These are phyloP conservation scores for Glonium stellatum DNA, from an alignment of 495 filamentous ascomycete species.

Conservation along the genomic window DNA sequence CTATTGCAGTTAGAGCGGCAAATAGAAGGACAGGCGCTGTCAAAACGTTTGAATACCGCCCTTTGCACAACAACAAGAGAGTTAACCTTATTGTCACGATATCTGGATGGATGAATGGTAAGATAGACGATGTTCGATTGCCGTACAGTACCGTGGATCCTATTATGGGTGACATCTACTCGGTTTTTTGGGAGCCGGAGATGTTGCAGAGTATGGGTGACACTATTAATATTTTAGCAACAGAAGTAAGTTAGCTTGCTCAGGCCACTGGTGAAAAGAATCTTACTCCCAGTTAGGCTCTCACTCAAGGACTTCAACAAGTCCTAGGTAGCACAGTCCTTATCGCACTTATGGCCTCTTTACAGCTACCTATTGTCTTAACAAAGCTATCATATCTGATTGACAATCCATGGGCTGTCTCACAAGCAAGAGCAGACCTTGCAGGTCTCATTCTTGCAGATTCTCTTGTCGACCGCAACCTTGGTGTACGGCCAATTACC, in stretches of 20 bases:
- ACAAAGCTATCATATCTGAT: slow-evolving; percentile 95
- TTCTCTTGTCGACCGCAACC: slow-evolving; percentile 83
- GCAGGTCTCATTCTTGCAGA: slow-evolving; percentile 94
- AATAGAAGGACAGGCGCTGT: slow-evolving; percentile 82
- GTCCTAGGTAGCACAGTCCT: slow-evolving; percentile 86
- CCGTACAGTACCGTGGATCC: slow-evolving; percentile 95
- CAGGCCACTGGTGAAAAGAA: neutral
- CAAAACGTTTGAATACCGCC: slow-evolving; percentile 92
- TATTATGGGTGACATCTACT: slow-evolving; percentile 97
- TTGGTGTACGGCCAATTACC: slow-evolving; percentile 85
- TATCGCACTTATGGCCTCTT: slow-evolving; percentile 78
- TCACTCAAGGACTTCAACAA: slow-evolving; percentile 94
- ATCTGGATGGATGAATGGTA: slow-evolving; percentile 97
- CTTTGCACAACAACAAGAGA: slow-evolving; percentile 93
- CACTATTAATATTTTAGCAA: slow-evolving; percentile 96
- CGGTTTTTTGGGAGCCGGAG: slow-evolving; percentile 95
- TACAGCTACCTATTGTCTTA: slow-evolving; percentile 87
- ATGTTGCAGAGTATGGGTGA: slow-evolving; percentile 96
- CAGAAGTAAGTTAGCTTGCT: slow-evolving; percentile 62
- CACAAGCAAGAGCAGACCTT: slow-evolving; percentile 76
- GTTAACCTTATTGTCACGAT: slow-evolving; percentile 95
- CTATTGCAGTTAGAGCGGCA: slow-evolving; percentile 79
- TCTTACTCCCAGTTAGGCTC: slow-evolving; percentile 49
- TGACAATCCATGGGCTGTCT: slow-evolving; percentile 97
- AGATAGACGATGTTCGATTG: slow-evolving; percentile 89